A percentile compares a stretch with the other conserved stretches of the same genome.
Conservation (phyloP, 176 grass and related monocot species). For the Chloris gayana region DNA sequence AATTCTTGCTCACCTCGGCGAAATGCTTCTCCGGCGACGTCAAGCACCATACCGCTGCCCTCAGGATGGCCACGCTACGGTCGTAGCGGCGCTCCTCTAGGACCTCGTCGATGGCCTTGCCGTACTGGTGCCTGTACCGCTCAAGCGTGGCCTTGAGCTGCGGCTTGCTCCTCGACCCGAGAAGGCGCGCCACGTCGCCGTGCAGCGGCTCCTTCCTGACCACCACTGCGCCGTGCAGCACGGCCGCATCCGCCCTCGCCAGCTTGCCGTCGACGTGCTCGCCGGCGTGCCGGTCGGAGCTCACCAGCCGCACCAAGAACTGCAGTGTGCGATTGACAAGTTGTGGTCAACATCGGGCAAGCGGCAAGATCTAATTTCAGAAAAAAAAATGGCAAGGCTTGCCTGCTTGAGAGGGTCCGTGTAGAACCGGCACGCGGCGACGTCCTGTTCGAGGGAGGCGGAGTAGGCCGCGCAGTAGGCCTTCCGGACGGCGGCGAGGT, state of each 20-base stretch:
- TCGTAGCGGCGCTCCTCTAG: slow-evolving; percentile 35
- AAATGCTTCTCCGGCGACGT: too few species aligned
- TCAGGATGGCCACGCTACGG: slow-evolving; percentile 53
- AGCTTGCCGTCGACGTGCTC: slow-evolving; percentile 47
- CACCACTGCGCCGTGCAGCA: slow-evolving; percentile 48
- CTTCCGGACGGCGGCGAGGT: slow-evolving; percentile 84
- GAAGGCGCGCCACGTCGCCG: slow-evolving; percentile 56
- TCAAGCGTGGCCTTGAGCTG: slow-evolving; percentile 68
- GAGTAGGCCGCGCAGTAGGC: slow-evolving; percentile 68
- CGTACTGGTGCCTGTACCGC: slow-evolving; percentile 53
- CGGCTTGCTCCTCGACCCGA: slow-evolving; percentile 76
- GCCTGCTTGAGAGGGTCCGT: slow-evolving; percentile 59
- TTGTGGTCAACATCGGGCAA: too few species aligned
- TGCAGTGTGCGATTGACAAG: too few species aligned
- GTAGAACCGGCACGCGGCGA: slow-evolving; percentile 53
- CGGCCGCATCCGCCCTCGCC: slow-evolving; percentile 57
- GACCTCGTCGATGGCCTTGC: slow-evolving; percentile 67
- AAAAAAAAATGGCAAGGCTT: too few species aligned
- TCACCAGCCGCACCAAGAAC: slow-evolving; percentile 71
- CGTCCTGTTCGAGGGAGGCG: slow-evolving; percentile 77
- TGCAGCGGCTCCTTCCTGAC: slow-evolving; percentile 44
- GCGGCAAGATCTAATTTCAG: too few species aligned
- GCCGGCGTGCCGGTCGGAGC: slow-evolving; percentile 65
- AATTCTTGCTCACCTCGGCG: too few species aligned
- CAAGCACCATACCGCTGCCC: slow-evolving; percentile 65